Base-by-base conservation (phyloP, 768 basidiomycete genomes). In the Hygrophorus pudorinus region DNA sequence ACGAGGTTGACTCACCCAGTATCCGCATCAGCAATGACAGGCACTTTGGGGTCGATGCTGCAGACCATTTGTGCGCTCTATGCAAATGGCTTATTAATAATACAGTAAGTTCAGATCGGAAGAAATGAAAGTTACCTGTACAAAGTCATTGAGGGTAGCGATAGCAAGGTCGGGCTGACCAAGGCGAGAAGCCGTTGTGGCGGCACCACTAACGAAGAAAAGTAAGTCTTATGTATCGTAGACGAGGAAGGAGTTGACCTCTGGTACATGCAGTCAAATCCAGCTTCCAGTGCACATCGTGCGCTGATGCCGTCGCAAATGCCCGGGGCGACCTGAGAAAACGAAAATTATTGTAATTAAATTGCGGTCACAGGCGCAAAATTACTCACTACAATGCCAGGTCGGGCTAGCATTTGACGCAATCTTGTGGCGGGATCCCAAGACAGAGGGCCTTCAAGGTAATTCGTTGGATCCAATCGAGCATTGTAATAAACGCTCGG, bases 221-320 rank as follows among this genome's bases (percentile, higher is more conserved):
- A 16, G 37, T 12, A 21, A 30, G 14, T 8, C 45, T 36, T 38
- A 21, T 41, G 21, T 16, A 20, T 4, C 13, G 37, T 20, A 17
- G 38, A 24, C 4, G 10, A 33, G 17, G 3, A 31, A 18, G 29
- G 12, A 30, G 50, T 55, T 16, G 29, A 79, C 78, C 78, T 85
- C 62, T 86, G 85, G 58, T 87, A 88, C 45, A 86, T 49, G 51
- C 84, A 86, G 18, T 72, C 68, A 52, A 87, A 88, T 14, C 85
- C 85, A 30, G 83, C 81, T 62, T 88, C 85, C 5, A 87, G 61
- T 6, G 85, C 85, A 50, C 83, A 83, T 24, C 85, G 72, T 8
- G 84, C 83, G 53, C 81, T 84, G 54, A 88, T 86, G 40, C 82
- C 83, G 45, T 85, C 83, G 45, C 83, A 84, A 34, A 85, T 79